Conservation (phyloP, 2,329 filamentous ascomycete genomes). For the Ophiostoma ulmi region DNA sequence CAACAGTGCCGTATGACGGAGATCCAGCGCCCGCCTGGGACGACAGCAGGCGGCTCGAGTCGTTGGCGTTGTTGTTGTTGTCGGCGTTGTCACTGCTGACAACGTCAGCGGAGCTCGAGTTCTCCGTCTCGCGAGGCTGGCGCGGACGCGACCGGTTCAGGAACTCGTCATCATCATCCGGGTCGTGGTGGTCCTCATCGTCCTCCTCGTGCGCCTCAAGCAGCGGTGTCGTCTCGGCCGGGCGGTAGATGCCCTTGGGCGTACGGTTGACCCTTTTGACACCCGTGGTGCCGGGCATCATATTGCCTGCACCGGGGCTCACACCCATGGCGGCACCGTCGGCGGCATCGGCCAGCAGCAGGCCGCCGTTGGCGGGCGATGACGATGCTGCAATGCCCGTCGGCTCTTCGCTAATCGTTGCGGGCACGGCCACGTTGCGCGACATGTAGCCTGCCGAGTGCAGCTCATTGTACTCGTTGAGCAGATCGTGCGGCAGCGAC, state of each 20-base stretch:
- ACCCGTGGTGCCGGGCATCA: slow-evolving; percentile 16
- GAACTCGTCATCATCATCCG: slow-evolving; percentile 40
- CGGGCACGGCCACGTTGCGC: slow-evolving; percentile 56
- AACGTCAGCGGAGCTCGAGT: background rate
- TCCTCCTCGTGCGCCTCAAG: slow-evolving; percentile 43
- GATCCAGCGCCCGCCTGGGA: background rate
- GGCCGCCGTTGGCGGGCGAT: slow-evolving; percentile 31
- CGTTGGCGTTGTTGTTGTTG: background rate
- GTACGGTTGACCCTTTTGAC: slow-evolving; percentile 65
- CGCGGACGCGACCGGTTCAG: slow-evolving; percentile 9
- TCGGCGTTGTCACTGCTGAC: background rate
- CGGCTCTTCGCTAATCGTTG: slow-evolving; percentile 69
- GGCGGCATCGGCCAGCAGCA: background rate
- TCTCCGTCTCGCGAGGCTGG: slow-evolving; percentile 10
- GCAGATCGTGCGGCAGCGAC: slow-evolving; percentile 81
- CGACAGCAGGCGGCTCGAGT: background rate
- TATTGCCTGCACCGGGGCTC: background rate
- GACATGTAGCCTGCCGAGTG: slow-evolving; percentile 46
- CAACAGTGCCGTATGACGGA: background rate
- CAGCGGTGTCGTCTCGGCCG: slow-evolving; percentile 63
- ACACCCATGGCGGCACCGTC: slow-evolving; percentile 22
- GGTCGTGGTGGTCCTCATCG: slow-evolving; percentile 42
- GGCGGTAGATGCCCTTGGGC: slow-evolving; percentile 78
- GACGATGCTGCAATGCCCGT: slow-evolving; percentile 32
- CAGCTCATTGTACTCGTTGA: slow-evolving; percentile 78